Evolutionary conservation across 495 filamentous ascomycete genomes (phyloP).

Genomic region (Usnea hakonensis): DNA sequence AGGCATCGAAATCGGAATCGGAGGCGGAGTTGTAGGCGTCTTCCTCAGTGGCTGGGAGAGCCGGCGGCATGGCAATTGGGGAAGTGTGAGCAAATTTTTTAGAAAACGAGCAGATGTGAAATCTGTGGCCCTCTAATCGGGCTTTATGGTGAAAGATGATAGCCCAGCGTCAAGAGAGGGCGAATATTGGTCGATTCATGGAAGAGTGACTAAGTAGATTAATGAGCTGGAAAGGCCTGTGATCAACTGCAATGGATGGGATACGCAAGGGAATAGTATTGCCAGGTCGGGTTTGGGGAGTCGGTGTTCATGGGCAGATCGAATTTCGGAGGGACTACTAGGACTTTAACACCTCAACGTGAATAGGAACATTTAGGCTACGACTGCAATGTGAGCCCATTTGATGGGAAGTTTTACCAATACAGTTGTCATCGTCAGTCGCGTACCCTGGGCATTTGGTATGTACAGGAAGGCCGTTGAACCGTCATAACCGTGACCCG

Average conservation of each 20-base stretch:
- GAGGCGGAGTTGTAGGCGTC: conserved; percentile 23
- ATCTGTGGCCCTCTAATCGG: background rate
- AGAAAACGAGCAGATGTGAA: background rate
- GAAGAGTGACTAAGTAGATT: no score
- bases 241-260: no score
- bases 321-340: no score
- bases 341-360: no score
- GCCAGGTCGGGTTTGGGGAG: no score
- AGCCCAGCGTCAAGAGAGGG: background rate
- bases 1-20: conserved; percentile 25
- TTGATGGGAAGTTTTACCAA: background rate
- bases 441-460: background rate
- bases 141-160: background rate
- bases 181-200: no score
- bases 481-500: background rate
- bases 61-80: conserved; percentile 13
- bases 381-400: no score
- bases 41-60: conserved; percentile 9
- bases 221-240: no score
- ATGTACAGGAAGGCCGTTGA: background rate
- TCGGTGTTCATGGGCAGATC: no score
- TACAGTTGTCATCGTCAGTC: background rate
- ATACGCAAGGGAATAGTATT: no score
- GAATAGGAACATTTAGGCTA: no score
- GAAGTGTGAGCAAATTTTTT: background rate